Evolutionary conservation across 176 grass and related monocot species (phyloP).

Genomic region (Bolboschoenus planiculmis): DNA sequence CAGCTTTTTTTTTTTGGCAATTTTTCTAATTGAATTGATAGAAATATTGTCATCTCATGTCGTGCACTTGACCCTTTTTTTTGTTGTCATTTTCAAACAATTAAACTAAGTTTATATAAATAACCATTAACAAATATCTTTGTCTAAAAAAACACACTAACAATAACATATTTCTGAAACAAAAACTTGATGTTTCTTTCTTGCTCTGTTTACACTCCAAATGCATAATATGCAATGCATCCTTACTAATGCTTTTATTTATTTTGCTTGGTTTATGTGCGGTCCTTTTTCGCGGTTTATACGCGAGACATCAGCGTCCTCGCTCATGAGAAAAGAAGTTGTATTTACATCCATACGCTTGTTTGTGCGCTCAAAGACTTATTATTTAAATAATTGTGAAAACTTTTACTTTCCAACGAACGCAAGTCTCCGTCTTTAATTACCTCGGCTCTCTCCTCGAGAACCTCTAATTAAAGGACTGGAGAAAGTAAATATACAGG

Average conservation of each 20-base stretch:
- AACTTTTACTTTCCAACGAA: too few species aligned
- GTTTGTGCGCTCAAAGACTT: too few species aligned
- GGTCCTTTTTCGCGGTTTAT: too few species aligned
- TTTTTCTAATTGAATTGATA: not conserved
- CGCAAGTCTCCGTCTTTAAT: too few species aligned
- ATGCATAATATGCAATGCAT: not conserved
- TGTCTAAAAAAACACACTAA: not conserved
- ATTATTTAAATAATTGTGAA: too few species aligned
- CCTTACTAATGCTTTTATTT: not conserved
- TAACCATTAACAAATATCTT: not conserved
- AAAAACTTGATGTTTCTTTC: not conserved
- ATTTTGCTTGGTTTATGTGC: not conserved
- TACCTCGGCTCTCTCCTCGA: too few species aligned
- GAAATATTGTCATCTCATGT: not conserved
- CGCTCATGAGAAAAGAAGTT: too few species aligned
- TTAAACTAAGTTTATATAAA: not conserved
- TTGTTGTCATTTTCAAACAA: too few species aligned
- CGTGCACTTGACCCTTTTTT: not conserved
- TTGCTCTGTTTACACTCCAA: not conserved
- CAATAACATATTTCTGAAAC: not conserved
- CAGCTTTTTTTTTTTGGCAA: not conserved
- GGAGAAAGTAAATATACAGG: too few species aligned
- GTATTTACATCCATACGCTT: too few species aligned
- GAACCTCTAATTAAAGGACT: too few species aligned
- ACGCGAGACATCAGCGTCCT: too few species aligned